Base-by-base conservation (phyloP, 2,329 filamentous ascomycete genomes). In the Phaeosphaeriaceae sp. region DNA sequence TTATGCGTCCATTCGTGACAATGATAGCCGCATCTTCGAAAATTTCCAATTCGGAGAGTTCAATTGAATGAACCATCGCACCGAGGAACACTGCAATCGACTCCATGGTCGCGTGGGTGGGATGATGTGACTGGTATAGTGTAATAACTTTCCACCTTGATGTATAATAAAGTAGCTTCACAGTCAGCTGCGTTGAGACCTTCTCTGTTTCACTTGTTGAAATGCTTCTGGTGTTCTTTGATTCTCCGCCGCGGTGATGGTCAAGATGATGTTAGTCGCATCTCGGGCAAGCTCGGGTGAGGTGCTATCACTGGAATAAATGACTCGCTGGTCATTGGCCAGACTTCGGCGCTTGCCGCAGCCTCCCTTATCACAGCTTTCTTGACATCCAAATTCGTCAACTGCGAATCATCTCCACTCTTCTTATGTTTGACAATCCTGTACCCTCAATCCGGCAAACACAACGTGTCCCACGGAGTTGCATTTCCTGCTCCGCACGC, bases 371-470 rank as follows among this genome's bases (percentile, higher is more conserved):
- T 36, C 31, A 3, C 31, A 36, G 13, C 31, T 36, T 11, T 11
- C 11, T 11, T 3, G 13, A 36, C 6, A 27, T 9, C 25, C 25
- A 4, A 4, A 9, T 5, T 10, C 22, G 25, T 36, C 31, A 36
- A 7, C 31, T 36, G 11, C 31, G 6, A 36, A 36, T 36, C 31
- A 36, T 13, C 31, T 36, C 31, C 3, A 7, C 31, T 36, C 31
- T 19, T 19, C 6, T 7, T n/a, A 78, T 44, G 21, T 55, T 33
- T 27, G 22, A 22, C 10, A 20, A 19, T 50, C 50, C 15, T 40
- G n/a, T 40, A 40, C 15, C 46, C 9, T 33, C 33, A 1, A 49
- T 50, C n/a, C 2, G 46, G 36, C 41, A 19, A 11, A 49, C 53
- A 17, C 53, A 55, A 44, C 53, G 53, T 24, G 53, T 20, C 7